Evolutionary conservation across 495 filamentous ascomycete genomes (phyloP), one percentile per base, ranked within the genome.

Genomic region (Hypomontagnella monticulosa): DNA sequence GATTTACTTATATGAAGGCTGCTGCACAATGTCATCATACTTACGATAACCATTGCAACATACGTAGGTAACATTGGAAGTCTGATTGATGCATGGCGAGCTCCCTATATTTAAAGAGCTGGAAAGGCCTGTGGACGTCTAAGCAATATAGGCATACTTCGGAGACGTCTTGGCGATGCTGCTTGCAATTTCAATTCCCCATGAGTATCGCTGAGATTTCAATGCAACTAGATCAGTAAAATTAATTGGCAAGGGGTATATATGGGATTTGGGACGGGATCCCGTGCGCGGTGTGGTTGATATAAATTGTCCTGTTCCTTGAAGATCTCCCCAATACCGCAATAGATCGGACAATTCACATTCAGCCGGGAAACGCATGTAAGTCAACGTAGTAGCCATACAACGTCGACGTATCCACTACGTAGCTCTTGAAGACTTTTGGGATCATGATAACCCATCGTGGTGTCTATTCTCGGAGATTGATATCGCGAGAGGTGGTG

Each of bases 351-450:
- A 37, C 48, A 30, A 9, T 11, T 49, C 32, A 34, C 53, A 63
- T 68, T 68, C 54, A 68, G 65, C 53, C 65, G 59, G 59, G 63
- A 63, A 2, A 36, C 36, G 15, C 8, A 48, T 49, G 54, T 16
- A 41, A 15, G 30, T 46, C 49, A 12, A 51, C 19, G 65, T 68
- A 23, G 54, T 48, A 68, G 2, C 40, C 5, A 27, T 68, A 30
- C 59, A 37, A 63, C 65, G 37, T 38, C 16, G 30, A 33, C 4
- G 9, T 43, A 36, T 44, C 4, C 16, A 20, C 5, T 43, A 32
- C 59, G 27, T 55, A 55, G 33, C 48, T 53, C n/a, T 48, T 27
- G 20, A 8, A 23, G 46, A 8, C 32, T 15, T 23, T 9, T n/a
- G n/a, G 18, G 12, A 12, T 55, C 47, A 40, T 30, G 54, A 63